Conservation (phyloP, 805 yeast genomes). For the Nakazawaea ishiwadae region DNA sequence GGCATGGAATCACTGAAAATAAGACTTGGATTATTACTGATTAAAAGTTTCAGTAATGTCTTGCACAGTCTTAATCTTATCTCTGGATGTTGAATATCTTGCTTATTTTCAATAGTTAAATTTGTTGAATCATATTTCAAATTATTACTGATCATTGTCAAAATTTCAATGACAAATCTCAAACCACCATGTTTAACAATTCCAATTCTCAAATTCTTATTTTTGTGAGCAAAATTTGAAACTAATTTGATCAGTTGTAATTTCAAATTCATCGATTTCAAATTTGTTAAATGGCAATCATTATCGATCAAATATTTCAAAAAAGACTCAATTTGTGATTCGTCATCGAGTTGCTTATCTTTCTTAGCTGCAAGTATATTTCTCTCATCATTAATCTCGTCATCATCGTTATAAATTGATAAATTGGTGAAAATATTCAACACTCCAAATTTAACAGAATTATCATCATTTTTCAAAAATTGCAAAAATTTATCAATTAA, state of each 20-base stretch:
- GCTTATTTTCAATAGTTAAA: constrained; percentile 20
- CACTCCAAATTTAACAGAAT: constrained; percentile 34
- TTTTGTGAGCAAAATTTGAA: constrained; percentile 27
- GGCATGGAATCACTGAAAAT: constrained; percentile 33
- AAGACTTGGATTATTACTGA: constrained; percentile 37
- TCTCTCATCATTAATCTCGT: constrained; percentile 26
- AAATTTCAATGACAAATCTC: constrained; percentile 32
- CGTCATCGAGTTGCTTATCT: constrained; percentile 24
- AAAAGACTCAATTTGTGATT: constrained; percentile 22
- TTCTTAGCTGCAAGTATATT: constrained; percentile 20
- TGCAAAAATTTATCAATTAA: not conserved
- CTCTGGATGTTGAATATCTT: constrained; percentile 16
- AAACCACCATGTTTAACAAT: constrained; percentile 44
- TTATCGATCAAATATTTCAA: constrained; percentile 19
- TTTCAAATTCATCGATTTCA: constrained; percentile 19
- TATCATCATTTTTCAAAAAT: constrained; percentile 11
- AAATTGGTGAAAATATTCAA: constrained; percentile 36
- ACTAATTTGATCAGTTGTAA: constrained; percentile 30
- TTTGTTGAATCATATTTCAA: constrained; percentile 19
- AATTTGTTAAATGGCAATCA: constrained; percentile 16
- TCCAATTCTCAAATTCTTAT: constrained; percentile 25
- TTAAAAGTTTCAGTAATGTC: constrained; percentile 39
- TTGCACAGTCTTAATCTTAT: constrained; percentile 31
- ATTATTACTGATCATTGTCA: constrained; percentile 27
- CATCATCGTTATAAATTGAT: constrained; percentile 26